A percentile compares a stretch with the other conserved stretches of the same genome.
Conservation (phyloP, 2,329 filamentous ascomycete species). For the Diaporthe sp. region DNA sequence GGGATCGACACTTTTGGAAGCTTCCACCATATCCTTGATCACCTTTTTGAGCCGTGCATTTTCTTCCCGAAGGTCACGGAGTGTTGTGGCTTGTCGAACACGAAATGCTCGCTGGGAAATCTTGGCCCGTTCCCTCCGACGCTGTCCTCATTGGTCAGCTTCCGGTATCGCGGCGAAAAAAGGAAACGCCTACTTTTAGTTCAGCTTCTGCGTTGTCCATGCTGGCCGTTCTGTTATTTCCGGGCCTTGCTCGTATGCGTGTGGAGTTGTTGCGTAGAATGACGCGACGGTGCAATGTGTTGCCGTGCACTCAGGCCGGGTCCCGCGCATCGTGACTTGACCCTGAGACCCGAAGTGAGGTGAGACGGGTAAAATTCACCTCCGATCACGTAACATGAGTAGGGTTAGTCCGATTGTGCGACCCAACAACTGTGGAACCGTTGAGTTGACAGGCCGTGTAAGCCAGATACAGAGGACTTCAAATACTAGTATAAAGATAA, state of each 20-base stretch:
- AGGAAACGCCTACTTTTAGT: not conserved
- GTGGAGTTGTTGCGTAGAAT: not conserved
- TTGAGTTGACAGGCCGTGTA: too few species aligned
- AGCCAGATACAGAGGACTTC: not conserved
- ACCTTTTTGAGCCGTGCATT: not conserved
- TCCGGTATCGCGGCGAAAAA: too few species aligned
- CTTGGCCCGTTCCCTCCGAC: slow-evolving; percentile 19
- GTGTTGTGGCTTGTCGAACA: slow-evolving; percentile 5
- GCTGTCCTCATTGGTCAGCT: not conserved
- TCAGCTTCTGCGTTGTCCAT: not conserved
- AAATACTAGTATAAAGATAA: not conserved
- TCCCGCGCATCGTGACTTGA: not conserved
- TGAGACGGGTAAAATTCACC: slow-evolving; percentile 1
- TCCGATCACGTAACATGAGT: slow-evolving; percentile 11
- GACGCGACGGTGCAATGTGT: not conserved
- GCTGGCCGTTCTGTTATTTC: not conserved
- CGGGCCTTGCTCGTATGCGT: not conserved
- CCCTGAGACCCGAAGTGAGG: not conserved
- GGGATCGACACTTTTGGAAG: not conserved
- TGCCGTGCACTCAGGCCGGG: not conserved
- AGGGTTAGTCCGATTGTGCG: not conserved
- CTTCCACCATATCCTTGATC: not conserved
- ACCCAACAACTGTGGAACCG: not conserved
- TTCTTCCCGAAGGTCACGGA: slow-evolving; percentile 1
- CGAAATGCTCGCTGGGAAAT: slow-evolving; percentile 19